Percentiles rank a stretch among this genome's conserved stretches.
phyloP scores from a whole-genome alignment of 345 rosid species.

The Mercurialis annua region DNA sequence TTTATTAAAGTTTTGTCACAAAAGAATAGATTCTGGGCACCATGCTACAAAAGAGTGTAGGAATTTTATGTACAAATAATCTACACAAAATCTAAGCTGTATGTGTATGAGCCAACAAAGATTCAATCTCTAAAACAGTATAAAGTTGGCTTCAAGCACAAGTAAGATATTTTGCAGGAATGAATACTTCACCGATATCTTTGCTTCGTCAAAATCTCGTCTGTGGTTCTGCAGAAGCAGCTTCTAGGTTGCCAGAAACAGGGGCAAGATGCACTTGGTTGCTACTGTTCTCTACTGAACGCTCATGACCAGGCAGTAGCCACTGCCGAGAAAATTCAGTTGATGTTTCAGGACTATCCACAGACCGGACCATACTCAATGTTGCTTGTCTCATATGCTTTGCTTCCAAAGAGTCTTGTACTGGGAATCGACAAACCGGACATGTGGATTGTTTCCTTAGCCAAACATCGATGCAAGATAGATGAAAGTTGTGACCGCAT shows the following conservation, averaged over 20 bases:
- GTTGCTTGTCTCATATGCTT: conserved; percentile 29
- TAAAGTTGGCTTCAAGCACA: background rate
- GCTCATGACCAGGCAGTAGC: conserved; percentile 22
- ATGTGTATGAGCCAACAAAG: background rate
- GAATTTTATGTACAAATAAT: conserved; percentile 22
- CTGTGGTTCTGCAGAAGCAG: conserved; percentile 10
- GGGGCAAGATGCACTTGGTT: conserved; percentile 15
- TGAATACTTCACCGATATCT: background rate
- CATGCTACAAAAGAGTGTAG: background rate
- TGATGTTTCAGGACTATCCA: conserved; percentile 28
- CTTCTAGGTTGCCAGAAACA: conserved; percentile 16
- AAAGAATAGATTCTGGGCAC: background rate
- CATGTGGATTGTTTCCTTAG: conserved; percentile 62
- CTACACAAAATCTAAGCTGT: conserved; percentile 9
- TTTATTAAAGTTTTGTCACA: background rate
- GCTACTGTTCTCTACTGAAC: conserved; percentile 18
- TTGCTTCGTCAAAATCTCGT: conserved; percentile 14
- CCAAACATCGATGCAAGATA: conserved; percentile 66
- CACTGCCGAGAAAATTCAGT: conserved; percentile 26
- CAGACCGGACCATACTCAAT: conserved; percentile 14
- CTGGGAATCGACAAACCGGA: conserved; percentile 58
- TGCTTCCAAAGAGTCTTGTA: conserved; percentile 35
- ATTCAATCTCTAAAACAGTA: background rate
- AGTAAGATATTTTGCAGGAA: background rate
- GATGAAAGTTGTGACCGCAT: conserved; percentile 67